Conservation (phyloP, 2,329 filamentous ascomycete species). For the Penicillium rolfsii region DNA sequence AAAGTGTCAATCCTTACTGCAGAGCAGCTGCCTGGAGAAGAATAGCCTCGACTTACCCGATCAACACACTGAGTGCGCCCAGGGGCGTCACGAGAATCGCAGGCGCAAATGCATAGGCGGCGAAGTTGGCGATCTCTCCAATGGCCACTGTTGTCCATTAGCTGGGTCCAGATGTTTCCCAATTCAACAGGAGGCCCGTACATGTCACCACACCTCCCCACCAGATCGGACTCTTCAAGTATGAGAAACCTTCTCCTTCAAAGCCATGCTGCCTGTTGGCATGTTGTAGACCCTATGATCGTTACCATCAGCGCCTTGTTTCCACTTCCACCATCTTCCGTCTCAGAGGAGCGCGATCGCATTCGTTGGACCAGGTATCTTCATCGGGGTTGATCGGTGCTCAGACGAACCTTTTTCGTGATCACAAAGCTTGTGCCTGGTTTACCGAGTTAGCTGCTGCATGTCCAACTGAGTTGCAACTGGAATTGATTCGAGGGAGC, state of each 20-base stretch:
- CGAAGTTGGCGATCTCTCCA: slow-evolving; percentile 96
- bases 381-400: slow-evolving; percentile 10
- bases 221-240: slow-evolving; percentile 93
- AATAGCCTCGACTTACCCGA: slow-evolving; percentile 59
- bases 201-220: slow-evolving; percentile 91
- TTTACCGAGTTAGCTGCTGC: slow-evolving; percentile 20
- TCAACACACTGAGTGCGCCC: slow-evolving; percentile 89
- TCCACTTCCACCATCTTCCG: background rate
- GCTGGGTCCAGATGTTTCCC: background rate
- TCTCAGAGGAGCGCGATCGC: background rate
- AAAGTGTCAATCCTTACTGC: slow-evolving; percentile 27
- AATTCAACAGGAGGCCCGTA: slow-evolving; percentile 52
- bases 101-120: slow-evolving; percentile 95
- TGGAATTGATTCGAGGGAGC: background rate
- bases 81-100: slow-evolving; percentile 97
- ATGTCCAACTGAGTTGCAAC: background rate
- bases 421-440: slow-evolving; percentile 95
- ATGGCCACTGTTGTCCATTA: slow-evolving; percentile 69
- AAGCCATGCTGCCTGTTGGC: slow-evolving; percentile 91
- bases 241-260: slow-evolving; percentile 93
- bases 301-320: slow-evolving; percentile 23
- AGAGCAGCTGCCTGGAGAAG: background rate
- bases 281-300: slow-evolving; percentile 78
- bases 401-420: slow-evolving; percentile 81
- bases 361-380: background rate